Evolutionary conservation across 306 rosid genomes (phyloP), one percentile per base, ranked within the genome.

Genomic region (Citrullus mucosospermus): DNA sequence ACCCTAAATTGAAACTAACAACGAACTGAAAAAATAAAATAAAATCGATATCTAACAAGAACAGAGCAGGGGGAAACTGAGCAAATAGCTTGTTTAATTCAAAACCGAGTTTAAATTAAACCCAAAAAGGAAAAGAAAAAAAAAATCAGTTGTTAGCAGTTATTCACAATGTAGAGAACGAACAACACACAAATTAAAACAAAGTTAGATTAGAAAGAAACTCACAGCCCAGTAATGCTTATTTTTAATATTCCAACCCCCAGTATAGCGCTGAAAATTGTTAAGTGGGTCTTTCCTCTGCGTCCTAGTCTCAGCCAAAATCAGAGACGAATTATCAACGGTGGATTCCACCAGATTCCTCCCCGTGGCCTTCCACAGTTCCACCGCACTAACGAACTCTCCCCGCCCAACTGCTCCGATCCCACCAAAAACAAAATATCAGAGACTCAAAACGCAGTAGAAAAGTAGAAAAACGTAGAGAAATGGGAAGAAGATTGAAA

Each of bases 171-270:
- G 63, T 54, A 32, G 0, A 20, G 50, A 58, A 76, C n/a, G 55
- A 14, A 56, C 3, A 60, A 15, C n/a, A 22, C 12, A 60, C 12
- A 63, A 4, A 39, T 16, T 2, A 38, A 17, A 36, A 36, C 48
- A 43, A 44, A 65, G 1, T 5, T 8, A 63, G 20, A 20, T 15
- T 55, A 14, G 46, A n/a, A 20, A 58, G 54, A 79, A 77, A 61
- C 90, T 85, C 75, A 93, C 97, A 80, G 89, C 86, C 87, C 86
- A 86, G 80, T 93, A 91, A 85, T 93, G 94, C 16, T 54, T 69
- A 80, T 87, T 76, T 57, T 76, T 83, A 46, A 93, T 88, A 85
- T 93, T 87, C 97, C 97, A 93, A 34, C 97, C 97, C 65, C 85
- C 84, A 0, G 77, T 77, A 85, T 91, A 91, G 55, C 72, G 79